Base-by-base conservation (phyloP, 2,329 filamentous ascomycete species). In the Tympanopsis confertula region DNA sequence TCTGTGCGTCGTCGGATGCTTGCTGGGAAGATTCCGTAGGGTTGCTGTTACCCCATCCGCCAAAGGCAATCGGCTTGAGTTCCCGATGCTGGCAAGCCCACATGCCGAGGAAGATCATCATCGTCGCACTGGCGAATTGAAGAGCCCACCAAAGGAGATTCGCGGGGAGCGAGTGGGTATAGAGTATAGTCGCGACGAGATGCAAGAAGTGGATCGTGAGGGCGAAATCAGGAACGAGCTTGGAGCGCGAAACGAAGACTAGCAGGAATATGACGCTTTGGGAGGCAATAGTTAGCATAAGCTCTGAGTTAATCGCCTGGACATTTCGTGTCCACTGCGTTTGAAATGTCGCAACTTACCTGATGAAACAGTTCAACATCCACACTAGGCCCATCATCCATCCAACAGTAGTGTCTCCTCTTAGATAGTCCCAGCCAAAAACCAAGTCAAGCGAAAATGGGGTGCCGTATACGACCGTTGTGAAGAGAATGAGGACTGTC, bases 361-460 rank as follows among this genome's bases (percentile, higher is more conserved):
- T 72, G 44, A 78, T 62, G 35, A 81, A 60, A 45, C 71, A 71
- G 51, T 78, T 78, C 51, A 82, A 56, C 51, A 82, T 60, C 78
- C 79, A 83, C 29, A 80, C 75, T 40, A 82, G 54, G 1, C 74
- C 76, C 41, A 82, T 50, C 50, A 78, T 82, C 78, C 78, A 83
- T 42, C 79, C 79, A 13, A 78, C 66, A 1, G 78, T 82, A 3
- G 76, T 80, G 54, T 84, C 79, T 5, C 77, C 77, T 38, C 79
- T 59, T 39, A 84, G 45, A 36, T 65, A 71, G 41, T 68, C 63
- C 79, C 79, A 84, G 52, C 69, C 71, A 35, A 83, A 62, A 3
- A 84, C 56, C 35, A 81, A 51, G 43, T 74, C 73, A 2, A 72
- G 52, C 26, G 62, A 68, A 42, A 82, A 72, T 14, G 67, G 62